These are phyloP conservation scores for Vanderwaltozyma tropicalis DNA, from an alignment of 805 yeast genomes.

Conservation along the genomic window DNA sequence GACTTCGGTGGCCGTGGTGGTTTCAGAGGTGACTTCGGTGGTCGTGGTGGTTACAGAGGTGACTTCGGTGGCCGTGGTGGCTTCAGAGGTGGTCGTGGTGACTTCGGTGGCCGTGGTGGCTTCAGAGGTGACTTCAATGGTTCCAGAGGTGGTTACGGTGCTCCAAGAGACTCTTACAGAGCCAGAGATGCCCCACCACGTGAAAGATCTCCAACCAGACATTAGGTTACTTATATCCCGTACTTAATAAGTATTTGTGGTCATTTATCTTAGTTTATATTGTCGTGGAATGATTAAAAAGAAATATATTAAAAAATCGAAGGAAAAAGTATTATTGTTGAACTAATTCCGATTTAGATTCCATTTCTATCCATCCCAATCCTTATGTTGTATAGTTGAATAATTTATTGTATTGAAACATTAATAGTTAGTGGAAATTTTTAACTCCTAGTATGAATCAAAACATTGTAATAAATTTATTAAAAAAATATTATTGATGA, in stretches of 20 bases:
- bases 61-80: slow-evolving; percentile 30
- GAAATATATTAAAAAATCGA: no score
- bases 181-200: slow-evolving; percentile 42
- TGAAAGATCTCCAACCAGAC: slow-evolving; percentile 72
- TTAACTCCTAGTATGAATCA: neutral
- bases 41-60: slow-evolving; percentile 30
- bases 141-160: slow-evolving; percentile 27
- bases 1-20: slow-evolving; percentile 40
- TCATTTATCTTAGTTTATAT: no score
- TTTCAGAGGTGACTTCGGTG: slow-evolving; percentile 36
- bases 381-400: neutral
- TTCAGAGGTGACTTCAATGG: slow-evolving; percentile 27
- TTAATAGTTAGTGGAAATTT: neutral
- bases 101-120: slow-evolving; percentile 30
- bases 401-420: neutral
- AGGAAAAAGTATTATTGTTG: no score
- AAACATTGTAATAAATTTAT: neutral
- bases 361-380: neutral
- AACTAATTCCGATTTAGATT: no score
- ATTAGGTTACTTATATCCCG: slow-evolving; percentile 29
- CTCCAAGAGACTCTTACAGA: slow-evolving; percentile 36
- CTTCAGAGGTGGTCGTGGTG: slow-evolving; percentile 32
- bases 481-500: neutral
- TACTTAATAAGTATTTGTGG: no score
- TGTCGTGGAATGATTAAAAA: no score